Evolutionary conservation across 2,329 filamentous ascomycete genomes (phyloP).

Genomic region (Claviceps purpurea): DNA sequence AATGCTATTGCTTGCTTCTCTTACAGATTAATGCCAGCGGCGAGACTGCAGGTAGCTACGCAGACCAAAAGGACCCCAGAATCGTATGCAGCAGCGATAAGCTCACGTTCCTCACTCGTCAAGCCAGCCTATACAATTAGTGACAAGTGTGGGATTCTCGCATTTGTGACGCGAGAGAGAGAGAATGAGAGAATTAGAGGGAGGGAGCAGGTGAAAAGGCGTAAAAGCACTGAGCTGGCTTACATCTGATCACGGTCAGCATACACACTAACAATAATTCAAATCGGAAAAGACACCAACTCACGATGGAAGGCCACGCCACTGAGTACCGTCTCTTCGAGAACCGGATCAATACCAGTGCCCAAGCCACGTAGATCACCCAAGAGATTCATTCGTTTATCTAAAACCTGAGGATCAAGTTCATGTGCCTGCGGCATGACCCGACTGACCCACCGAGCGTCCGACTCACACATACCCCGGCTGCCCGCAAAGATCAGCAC

Average conservation of each 20-base stretch:
- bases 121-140: constrained; percentile 42
- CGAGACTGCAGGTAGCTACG: constrained; percentile 65
- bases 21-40: constrained; percentile 66
- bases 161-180: not conserved
- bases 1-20: constrained; percentile 4
- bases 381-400: constrained; percentile 49
- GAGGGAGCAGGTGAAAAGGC: not conserved
- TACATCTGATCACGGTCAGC: constrained; percentile 21
- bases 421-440: constrained; percentile 43
- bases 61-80: constrained; percentile 53
- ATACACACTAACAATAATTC: not conserved
- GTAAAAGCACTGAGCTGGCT: constrained; percentile 5
- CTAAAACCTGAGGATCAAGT: constrained; percentile 33
- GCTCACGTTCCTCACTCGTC: constrained; percentile 61
- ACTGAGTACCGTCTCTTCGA: constrained; percentile 49
- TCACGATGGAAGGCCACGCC: constrained; percentile 65
- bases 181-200: not conserved
- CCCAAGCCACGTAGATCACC: constrained; percentile 51
- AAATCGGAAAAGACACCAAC: constrained; percentile 12
- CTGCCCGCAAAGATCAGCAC: constrained; percentile 64
- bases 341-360: constrained; percentile 50
- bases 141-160: not conserved
- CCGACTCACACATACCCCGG: constrained; percentile 51
- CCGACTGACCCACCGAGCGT: constrained; percentile 54
- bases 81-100: constrained; percentile 60